phyloP scores from a whole-genome alignment of 2,329 filamentous ascomycete genomes.

The Elsinoe ampelina region DNA sequence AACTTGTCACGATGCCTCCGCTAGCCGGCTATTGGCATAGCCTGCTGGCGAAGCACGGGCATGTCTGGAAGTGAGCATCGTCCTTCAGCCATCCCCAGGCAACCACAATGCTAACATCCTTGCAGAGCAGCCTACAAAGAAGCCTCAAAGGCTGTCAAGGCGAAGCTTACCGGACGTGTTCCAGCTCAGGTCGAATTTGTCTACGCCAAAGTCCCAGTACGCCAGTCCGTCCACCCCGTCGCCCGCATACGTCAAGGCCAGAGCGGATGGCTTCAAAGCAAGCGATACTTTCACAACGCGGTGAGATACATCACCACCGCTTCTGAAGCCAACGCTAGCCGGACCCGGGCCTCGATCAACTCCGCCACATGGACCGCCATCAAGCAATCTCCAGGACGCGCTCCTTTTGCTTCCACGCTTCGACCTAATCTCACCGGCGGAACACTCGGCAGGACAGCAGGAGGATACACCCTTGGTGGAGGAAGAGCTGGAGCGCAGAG shows the following conservation, averaged over 20 bases:
- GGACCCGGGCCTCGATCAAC: slow-evolving; percentile 32
- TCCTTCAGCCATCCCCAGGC: not conserved
- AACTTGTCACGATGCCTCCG: slow-evolving; percentile 26
- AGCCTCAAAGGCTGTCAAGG: slow-evolving; percentile 23
- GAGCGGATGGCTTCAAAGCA: slow-evolving; percentile 54
- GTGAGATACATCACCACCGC: slow-evolving; percentile 46
- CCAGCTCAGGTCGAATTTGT: slow-evolving; percentile 48
- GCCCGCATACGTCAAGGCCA: slow-evolving; percentile 56
- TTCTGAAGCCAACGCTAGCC: slow-evolving; percentile 33
- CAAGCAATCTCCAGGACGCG: slow-evolving; percentile 58
- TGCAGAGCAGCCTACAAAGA: slow-evolving; percentile 22
- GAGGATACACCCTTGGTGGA: slow-evolving; percentile 69
- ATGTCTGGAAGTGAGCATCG: slow-evolving; percentile 22
- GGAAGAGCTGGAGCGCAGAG: slow-evolving; percentile 62
- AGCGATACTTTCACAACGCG: slow-evolving; percentile 31
- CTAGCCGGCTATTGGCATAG: slow-evolving; percentile 30
- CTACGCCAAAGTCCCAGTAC: slow-evolving; percentile 47
- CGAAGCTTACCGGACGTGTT: slow-evolving; percentile 29
- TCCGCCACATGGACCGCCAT: slow-evolving; percentile 49
- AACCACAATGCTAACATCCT: not conserved
- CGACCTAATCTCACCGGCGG: slow-evolving; percentile 89
- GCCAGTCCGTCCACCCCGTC: slow-evolving; percentile 52
- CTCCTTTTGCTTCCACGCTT: slow-evolving; percentile 80
- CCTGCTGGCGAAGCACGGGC: slow-evolving; percentile 27
- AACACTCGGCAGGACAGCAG: slow-evolving; percentile 70